Base-by-base conservation (phyloP, 345 rosid genomes). In the Alliaria petiolata region DNA sequence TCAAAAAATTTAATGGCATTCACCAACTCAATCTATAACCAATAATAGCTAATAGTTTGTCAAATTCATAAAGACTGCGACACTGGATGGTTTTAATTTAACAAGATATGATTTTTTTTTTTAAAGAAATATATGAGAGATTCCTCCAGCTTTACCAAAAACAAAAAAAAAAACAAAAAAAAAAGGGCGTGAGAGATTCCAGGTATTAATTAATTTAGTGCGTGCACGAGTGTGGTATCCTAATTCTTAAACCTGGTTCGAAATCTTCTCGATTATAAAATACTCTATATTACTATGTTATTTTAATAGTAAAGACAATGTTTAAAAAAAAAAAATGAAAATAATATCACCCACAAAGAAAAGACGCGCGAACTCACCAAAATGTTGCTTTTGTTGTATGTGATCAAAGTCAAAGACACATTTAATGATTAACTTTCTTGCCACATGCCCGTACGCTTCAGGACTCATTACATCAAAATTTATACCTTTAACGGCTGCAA, bases 161-260 rank as follows among this genome's bases (percentile, higher is more conserved):
- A 28, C 3, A 28, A 28, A 4, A 28, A 4, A 4, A 28, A 28
- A 28, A 4, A 22, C 1, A 22, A 22, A 22, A 22, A 22, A 22
- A 22, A n/a, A n/a, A n/a, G n/a, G n/a, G n/a, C 4, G 31, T 4
- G 31, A 45, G 64, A 22, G 34, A 55, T 36, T 55, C 65, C 12
- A 13, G 40, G 0, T 36, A 36, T 39, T 17, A 55, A 63, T 62
- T 36, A 45, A 30, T 39, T 56, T 47, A 40, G 54, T 58, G 72
- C 78, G 54, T 58, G 72, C 78, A 66, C 72, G 78, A 74, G 67
- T 74, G 72, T 58, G 52, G 52, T 38, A 57, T 56, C 66, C 60
- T 30, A n/a, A 65, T 55, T 45, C 34, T 30, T 55, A 65, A 72
- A 19, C 57, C 40, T 54, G 76, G 65, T 45, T 46, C 36, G 20